These are phyloP conservation scores for Hypoxylon crocopeplum DNA, from an alignment of 495 filamentous ascomycete species.

Conservation along the genomic window DNA sequence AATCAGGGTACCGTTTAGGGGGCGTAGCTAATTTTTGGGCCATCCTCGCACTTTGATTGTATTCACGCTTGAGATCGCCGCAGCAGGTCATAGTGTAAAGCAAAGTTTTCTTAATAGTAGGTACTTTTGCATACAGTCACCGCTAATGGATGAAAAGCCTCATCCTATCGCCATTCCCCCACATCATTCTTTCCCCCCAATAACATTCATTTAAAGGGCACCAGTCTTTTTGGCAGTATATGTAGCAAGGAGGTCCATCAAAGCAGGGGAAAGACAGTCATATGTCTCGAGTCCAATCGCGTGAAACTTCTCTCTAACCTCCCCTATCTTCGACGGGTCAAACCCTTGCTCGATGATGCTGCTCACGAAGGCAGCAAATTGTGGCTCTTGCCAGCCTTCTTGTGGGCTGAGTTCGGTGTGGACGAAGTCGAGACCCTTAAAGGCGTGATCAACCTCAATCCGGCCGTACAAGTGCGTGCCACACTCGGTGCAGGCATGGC, in stretches of 20 bases:
- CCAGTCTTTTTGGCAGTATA: conserved; percentile 58
- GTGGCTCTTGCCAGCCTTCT: conserved; percentile 67
- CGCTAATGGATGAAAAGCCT: too few relatives aligned
- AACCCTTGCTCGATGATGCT: conserved; percentile 69
- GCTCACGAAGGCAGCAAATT: conserved; percentile 67
- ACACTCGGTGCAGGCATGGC: conserved; percentile 63
- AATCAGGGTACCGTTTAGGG: too few relatives aligned
- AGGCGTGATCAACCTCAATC: conserved; percentile 66
- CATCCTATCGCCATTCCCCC: too few relatives aligned
- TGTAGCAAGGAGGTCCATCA: conserved; percentile 67
- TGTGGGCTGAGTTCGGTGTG: conserved; percentile 63
- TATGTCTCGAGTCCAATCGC: conserved; percentile 59
- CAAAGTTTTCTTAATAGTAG: too few relatives aligned
- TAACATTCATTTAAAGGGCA: conserved; percentile 7
- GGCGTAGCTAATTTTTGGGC: too few relatives aligned
- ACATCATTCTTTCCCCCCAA: not conserved
- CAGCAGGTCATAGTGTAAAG: too few relatives aligned
- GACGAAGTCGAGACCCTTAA: conserved; percentile 68
- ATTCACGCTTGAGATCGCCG: too few relatives aligned
- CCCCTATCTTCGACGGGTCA: conserved; percentile 57
- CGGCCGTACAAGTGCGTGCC: conserved; percentile 64
- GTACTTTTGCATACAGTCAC: too few relatives aligned
- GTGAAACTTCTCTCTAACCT: conserved; percentile 56
- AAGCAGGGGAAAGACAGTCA: conserved; percentile 59
- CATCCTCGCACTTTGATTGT: too few relatives aligned